Evolutionary conservation across 2,329 filamentous ascomycete species (phyloP).

Genomic region (Colletotrichum eremochloae): DNA sequence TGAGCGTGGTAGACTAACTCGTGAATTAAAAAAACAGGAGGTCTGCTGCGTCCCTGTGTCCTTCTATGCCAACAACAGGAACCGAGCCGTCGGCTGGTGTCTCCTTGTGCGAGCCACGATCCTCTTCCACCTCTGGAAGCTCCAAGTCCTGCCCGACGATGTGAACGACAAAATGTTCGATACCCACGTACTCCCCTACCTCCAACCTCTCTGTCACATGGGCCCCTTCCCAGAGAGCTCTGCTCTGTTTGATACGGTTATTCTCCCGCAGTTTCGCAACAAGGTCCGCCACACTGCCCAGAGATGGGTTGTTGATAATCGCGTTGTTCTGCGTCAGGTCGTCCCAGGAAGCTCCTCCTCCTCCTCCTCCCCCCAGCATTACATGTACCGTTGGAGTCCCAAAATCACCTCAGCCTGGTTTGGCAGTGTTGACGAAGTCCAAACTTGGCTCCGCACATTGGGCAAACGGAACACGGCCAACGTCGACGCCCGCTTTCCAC

Average conservation of each 20-base stretch:
- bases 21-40: background rate
- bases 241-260: background rate
- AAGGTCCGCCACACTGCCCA: conserved; percentile 8
- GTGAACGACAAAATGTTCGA: background rate
- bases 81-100: conserved; percentile 8
- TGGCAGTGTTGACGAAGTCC: background rate
- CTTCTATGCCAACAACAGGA: background rate
- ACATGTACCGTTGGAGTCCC: background rate
- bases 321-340: background rate
- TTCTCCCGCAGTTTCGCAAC: background rate
- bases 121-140: conserved; percentile 4
- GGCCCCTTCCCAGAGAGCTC: background rate
- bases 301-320: conserved; percentile 9
- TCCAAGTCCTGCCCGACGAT: background rate
- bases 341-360: no score
- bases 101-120: conserved; percentile 3
- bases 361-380: no score
- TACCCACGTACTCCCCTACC: background rate
- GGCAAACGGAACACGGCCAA: conserved; percentile 11
- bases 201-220: conserved; percentile 14
- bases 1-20: no score
- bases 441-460: conserved; percentile 1
- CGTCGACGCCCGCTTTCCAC: conserved; percentile 5
- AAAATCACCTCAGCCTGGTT: conserved; percentile 7
- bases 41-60: conserved; percentile 10